A percentile compares a stretch with the other conserved stretches of the same genome.
Evolutionary conservation across 2,329 filamentous ascomycete genomes (phyloP).

Genomic region (Alternaria brassicae): DNA sequence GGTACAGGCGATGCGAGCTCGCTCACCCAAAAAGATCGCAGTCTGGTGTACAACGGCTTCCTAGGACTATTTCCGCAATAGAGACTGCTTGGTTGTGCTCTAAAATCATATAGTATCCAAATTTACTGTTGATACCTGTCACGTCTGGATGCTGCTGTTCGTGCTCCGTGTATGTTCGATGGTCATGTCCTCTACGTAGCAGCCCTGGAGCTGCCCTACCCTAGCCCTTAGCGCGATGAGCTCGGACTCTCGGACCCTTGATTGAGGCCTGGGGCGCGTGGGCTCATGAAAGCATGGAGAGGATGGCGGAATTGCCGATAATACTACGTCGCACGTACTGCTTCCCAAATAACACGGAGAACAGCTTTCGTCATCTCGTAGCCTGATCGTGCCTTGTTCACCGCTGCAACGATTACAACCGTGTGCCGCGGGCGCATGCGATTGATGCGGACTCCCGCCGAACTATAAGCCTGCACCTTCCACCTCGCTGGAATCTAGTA

Average conservation of each 20-base stretch:
- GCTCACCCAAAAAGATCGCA: conserved; percentile 56
- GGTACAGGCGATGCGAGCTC: conserved; percentile 71
- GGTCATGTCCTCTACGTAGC: neutral
- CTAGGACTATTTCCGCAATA: conserved; percentile 56
- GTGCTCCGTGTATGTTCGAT: conserved; percentile 12
- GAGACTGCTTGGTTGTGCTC: neutral
- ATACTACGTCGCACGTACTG: conserved; percentile 10
- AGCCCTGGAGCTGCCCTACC: conserved; percentile 5
- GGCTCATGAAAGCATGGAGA: conserved; percentile 21
- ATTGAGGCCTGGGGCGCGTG: conserved; percentile 3
- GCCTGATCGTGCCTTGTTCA: neutral
- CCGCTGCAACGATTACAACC: conserved; percentile 20
- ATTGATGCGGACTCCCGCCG: conserved; percentile 47
- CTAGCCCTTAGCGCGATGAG: conserved; percentile 22
- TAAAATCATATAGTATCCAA: neutral
- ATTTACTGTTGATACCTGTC: neutral
- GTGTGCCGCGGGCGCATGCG: conserved; percentile 38
- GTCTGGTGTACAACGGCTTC: conserved; percentile 67
- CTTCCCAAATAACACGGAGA: neutral
- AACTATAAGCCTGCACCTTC: conserved; percentile 49
- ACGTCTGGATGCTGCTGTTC: neutral
- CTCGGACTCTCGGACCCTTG: conserved; percentile 22
- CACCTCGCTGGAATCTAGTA: conserved; percentile 50
- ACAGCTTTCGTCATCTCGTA: neutral
- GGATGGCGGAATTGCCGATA: conserved; percentile 18